Base-by-base conservation (phyloP, 2,329 filamentous ascomycete genomes). In the Cladophialophora psammophila region DNA sequence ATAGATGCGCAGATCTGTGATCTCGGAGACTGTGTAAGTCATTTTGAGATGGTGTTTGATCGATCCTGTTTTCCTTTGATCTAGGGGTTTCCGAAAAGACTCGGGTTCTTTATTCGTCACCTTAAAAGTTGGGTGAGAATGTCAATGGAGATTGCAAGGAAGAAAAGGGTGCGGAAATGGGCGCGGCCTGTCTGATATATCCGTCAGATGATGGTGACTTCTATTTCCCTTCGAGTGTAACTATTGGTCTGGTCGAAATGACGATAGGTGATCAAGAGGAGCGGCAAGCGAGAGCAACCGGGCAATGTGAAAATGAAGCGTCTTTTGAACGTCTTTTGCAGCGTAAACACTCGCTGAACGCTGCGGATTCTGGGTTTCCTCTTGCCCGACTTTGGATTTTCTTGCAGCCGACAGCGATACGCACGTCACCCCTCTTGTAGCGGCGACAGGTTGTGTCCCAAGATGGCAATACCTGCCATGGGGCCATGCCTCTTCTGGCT, bases 1-100 rank as follows among this genome's bases (percentile, higher is more conserved):
- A 74, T 90, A 89, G 72, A 89, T 81, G 64, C 83, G 83, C 10
- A 90, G 78, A 42, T 71, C 71, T 34, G 71, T 73, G 42, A 73
- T 72, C 56, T 69, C 65, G 5, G 70, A 72, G 7, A 69, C 56
- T 1, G 66, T 69, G 35, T 66, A 52, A 15, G 64, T 61, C 66
- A 71, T 69, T 59, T 32, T 63, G 52, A 8, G 31, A 32, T 26
- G 12, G 34, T 36, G 15, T 34, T 10, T 13, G 26, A 42, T n/a
- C 1, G 26, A 15, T 35, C 35, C 15, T 40, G 26, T 31, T 12
- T 50, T 31, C 18, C 9, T 50, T 50, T 26, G 18, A 12, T 31
- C 20, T 26, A 50, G 13, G 20, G 18, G 26, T 5, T 26, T 50
- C 40, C 26, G 45, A 31, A 20, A 12, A 12, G 18, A 10, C 20